A percentile compares a stretch with the other conserved stretches of the same genome.
These are phyloP conservation scores for Apiotrichum sp. DNA, from an alignment of 1,284 basidiomycete species.

Conservation along the genomic window DNA sequence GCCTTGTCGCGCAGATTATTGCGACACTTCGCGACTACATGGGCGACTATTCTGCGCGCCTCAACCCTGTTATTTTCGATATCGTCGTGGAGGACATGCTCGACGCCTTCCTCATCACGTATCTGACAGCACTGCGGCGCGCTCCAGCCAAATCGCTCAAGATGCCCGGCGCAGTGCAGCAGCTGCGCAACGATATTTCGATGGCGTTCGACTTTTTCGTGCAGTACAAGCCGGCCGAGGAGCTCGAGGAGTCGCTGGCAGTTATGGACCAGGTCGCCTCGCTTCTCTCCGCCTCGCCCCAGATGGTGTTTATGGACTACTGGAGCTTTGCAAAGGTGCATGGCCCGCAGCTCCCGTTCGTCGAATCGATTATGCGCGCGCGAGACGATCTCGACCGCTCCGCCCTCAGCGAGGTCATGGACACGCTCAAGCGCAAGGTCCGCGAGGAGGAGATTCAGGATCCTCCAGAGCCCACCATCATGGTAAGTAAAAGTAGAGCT, in stretches of 20 bases:
- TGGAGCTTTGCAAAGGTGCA: constrained; percentile 92
- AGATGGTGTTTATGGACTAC: constrained; percentile 90
- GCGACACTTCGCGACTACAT: constrained; percentile 97
- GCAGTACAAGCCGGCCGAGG: constrained; percentile 68
- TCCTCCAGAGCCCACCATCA: constrained; percentile 52
- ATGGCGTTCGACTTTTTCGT: constrained; percentile 75
- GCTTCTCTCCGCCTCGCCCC: constrained; percentile 81
- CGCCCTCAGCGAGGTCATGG: constrained; percentile 86
- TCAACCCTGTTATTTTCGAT: constrained; percentile 87
- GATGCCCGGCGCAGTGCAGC: constrained; percentile 75
- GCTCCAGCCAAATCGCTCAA: constrained; percentile 66
- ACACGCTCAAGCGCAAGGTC: constrained; percentile 83
- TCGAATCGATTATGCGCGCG: constrained; percentile 82
- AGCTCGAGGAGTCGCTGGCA: constrained; percentile 76
- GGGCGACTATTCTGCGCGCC: constrained; percentile 80
- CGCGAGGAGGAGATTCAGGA: constrained; percentile 77
- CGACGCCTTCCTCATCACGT: constrained; percentile 82
- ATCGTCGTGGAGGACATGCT: constrained; percentile 88
- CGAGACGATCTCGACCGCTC: constrained; percentile 85
- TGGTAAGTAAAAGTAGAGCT: constrained; percentile 53
- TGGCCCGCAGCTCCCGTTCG: constrained; percentile 86
- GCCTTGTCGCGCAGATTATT: constrained; percentile 64
- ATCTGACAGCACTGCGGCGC: constrained; percentile 80
- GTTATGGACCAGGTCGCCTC: constrained; percentile 79
- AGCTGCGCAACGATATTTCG: constrained; percentile 74